Evolutionary conservation across 1,139 yeast genomes (phyloP).

Genomic region (Candida glucosophila): DNA sequence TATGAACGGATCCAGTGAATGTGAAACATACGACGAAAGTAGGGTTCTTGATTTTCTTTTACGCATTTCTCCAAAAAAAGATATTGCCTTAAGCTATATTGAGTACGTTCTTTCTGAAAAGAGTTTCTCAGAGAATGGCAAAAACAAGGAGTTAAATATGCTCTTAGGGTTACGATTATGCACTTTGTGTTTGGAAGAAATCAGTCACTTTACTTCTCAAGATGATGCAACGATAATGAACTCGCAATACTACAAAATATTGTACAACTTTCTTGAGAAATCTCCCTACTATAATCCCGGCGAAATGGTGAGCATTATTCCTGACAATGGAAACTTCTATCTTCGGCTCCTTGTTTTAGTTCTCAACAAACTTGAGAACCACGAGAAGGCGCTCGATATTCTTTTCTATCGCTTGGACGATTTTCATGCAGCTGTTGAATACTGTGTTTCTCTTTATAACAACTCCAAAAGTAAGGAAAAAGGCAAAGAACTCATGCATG

Average conservation of each 20-base stretch:
- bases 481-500: slow-evolving; percentile 34
- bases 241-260: slow-evolving; percentile 20
- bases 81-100: slow-evolving; percentile 45
- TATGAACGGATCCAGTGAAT: slow-evolving; percentile 56
- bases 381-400: slow-evolving; percentile 57
- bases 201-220: slow-evolving; percentile 13
- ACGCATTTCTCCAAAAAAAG: slow-evolving; percentile 14
- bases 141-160: slow-evolving; percentile 26
- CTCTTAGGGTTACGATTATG: slow-evolving; percentile 41
- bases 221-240: slow-evolving; percentile 9
- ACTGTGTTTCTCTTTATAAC: slow-evolving; percentile 47
- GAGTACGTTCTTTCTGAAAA: slow-evolving; percentile 46
- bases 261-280: slow-evolving; percentile 27
- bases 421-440: slow-evolving; percentile 47
- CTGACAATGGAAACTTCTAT: slow-evolving; percentile 25
- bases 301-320: slow-evolving; percentile 31
- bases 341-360: slow-evolving; percentile 48
- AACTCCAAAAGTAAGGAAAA: slow-evolving; percentile 20
- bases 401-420: slow-evolving; percentile 53
- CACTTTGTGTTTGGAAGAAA: slow-evolving; percentile 40
- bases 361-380: slow-evolving; percentile 51
- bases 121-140: slow-evolving; percentile 42
- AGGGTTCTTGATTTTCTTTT: slow-evolving; percentile 45
- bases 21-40: slow-evolving; percentile 48
- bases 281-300: slow-evolving; percentile 38